Percentiles rank a stretch among this genome's conserved stretches.
These are phyloP conservation scores for Miscanthus lutarioriparius DNA, from an alignment of 176 grass and related monocot genomes.

Conservation along the genomic window DNA sequence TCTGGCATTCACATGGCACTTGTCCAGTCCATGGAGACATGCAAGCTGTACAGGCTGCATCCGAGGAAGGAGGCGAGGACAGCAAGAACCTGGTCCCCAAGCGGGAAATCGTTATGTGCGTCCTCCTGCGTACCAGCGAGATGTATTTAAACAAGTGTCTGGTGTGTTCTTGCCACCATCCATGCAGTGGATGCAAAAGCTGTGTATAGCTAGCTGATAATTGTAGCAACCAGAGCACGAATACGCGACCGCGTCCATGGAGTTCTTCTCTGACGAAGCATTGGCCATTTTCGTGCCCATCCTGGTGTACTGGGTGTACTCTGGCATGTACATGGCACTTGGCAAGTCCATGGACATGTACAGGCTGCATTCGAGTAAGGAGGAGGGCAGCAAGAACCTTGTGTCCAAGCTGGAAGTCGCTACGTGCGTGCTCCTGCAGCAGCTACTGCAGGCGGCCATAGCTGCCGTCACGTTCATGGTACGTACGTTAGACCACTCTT, in stretches of 20 bases:
- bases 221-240: no score
- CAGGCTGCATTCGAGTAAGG: slow-evolving; percentile 41
- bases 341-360: slow-evolving; percentile 34
- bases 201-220: no score
- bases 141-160: no score
- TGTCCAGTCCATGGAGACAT: no score
- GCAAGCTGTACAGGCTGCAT: no score
- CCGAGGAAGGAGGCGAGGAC: no score
- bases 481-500: not conserved
- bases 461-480: slow-evolving; percentile 19
- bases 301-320: slow-evolving; percentile 51
- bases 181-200: no score
- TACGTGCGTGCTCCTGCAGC: slow-evolving; percentile 46
- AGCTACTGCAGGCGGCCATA: slow-evolving; percentile 38
- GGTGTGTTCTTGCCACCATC: no score
- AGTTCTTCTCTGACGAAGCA: slow-evolving; percentile 28
- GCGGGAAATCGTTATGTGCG: no score
- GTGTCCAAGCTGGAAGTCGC: slow-evolving; percentile 44
- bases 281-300: slow-evolving; percentile 43
- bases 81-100: no score
- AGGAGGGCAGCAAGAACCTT: slow-evolving; percentile 46
- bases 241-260: not conserved
- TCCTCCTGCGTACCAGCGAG: no score
- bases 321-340: slow-evolving; percentile 33
- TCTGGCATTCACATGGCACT: no score